These are phyloP conservation scores for Chaetomidium leptoderma DNA, from an alignment of 495 filamentous ascomycete genomes.

Conservation along the genomic window DNA sequence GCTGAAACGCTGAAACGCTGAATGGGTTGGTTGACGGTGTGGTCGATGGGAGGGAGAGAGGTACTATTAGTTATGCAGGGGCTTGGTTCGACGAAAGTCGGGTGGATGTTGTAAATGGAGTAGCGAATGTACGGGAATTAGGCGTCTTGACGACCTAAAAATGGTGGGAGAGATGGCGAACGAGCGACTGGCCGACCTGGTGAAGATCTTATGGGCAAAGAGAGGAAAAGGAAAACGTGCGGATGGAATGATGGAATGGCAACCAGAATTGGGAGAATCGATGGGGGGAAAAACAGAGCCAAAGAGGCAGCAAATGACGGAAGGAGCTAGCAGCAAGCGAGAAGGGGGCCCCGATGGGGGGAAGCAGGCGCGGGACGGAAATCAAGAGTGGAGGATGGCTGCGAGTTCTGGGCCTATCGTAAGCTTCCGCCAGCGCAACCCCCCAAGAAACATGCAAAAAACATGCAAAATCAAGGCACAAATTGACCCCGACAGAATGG, in stretches of 20 bases:
- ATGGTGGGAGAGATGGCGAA: slow-evolving; percentile 1
- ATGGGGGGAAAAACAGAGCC: slow-evolving; percentile 16
- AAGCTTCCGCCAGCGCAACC: slow-evolving; percentile 3
- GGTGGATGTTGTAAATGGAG: neutral
- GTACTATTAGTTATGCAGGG: neutral
- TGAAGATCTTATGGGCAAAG: slow-evolving; percentile 11
- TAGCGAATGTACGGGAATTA: slow-evolving; percentile 13
- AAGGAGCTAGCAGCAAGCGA: slow-evolving; percentile 21
- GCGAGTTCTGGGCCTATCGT: slow-evolving; percentile 12
- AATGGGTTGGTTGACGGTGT: neutral
- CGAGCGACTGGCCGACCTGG: slow-evolving; percentile 16
- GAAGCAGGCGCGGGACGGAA: slow-evolving; percentile 11
- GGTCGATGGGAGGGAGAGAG: neutral
- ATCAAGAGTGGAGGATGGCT: slow-evolving; percentile 16
- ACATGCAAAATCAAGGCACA: slow-evolving; percentile 18
- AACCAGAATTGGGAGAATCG: slow-evolving; percentile 10
- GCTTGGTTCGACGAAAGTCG: slow-evolving; percentile 11
- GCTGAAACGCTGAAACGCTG: no score
- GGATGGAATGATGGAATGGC: no score
- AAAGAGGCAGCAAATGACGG: slow-evolving; percentile 24
- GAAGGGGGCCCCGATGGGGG: neutral
- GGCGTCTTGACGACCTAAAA: slow-evolving; percentile 4
- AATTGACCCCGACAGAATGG: neutral
- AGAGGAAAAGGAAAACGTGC: slow-evolving; percentile 4
- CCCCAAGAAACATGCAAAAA: slow-evolving; percentile 1